Conservation (phyloP, 2,329 filamentous ascomycete species). For the Pseudocercospora fuligena region DNA sequence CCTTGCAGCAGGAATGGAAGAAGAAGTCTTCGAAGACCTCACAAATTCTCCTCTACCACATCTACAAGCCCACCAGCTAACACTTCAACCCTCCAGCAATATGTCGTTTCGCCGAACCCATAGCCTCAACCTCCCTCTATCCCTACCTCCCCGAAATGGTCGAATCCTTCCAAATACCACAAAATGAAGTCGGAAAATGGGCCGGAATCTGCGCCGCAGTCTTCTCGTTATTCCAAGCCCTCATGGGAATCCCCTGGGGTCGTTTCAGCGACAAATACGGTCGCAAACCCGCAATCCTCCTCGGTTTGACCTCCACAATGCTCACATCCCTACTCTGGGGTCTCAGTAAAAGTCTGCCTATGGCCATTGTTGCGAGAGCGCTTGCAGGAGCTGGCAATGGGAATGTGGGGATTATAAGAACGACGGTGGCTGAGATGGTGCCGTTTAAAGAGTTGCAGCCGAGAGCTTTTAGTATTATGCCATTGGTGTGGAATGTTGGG, state of each 20-base stretch:
- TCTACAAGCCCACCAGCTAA: not conserved
- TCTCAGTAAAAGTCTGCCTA: constrained; percentile 75
- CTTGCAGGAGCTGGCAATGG: constrained; percentile 86
- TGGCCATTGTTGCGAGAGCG: constrained; percentile 78
- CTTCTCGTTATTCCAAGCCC: constrained; percentile 79
- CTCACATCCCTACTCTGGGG: constrained; percentile 80
- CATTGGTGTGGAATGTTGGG: constrained; percentile 84
- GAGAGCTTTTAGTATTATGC: constrained; percentile 90
- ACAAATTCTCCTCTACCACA: not conserved
- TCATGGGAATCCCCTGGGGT: constrained; percentile 89
- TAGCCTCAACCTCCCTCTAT: constrained; percentile 89
- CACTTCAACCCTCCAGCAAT: constrained; percentile 65
- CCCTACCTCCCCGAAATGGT: constrained; percentile 94
- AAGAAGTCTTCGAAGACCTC: not conserved
- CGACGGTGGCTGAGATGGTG: constrained; percentile 89
- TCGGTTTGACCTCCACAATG: constrained; percentile 79
- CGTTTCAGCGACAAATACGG: constrained; percentile 77
- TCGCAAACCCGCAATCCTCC: constrained; percentile 79
- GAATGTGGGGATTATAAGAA: constrained; percentile 79
- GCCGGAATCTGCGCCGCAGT: constrained; percentile 86
- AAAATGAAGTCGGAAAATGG: constrained; percentile 77
- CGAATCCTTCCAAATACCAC: constrained; percentile 72
- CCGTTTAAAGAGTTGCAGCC: constrained; percentile 86
- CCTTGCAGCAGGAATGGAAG: not conserved
- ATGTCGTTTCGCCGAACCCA: constrained; percentile 89